Percentiles rank a stretch among this genome's conserved stretches.
Conservation (phyloP, 2,329 filamentous ascomycete species). For the Aspergillus hortae region DNA sequence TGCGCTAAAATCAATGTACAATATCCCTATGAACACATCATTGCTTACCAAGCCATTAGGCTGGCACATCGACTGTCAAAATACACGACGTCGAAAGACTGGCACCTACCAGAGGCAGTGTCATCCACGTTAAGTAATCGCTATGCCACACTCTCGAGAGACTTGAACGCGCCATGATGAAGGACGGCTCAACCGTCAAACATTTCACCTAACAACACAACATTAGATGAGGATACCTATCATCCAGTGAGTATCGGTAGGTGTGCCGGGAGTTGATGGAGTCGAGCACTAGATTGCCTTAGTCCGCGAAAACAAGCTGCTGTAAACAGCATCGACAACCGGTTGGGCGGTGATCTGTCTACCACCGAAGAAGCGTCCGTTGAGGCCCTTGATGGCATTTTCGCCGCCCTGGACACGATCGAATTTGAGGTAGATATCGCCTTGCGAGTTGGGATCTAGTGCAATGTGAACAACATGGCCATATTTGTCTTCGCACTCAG, state of each 20-base stretch:
- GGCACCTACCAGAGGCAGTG: slow-evolving; percentile 38
- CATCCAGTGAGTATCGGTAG: slow-evolving; percentile 17
- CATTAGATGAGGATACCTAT: slow-evolving; percentile 29
- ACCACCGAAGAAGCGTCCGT: slow-evolving; percentile 92
- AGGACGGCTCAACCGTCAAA: slow-evolving; percentile 15
- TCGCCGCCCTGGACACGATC: slow-evolving; percentile 91
- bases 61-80: slow-evolving; percentile 14
- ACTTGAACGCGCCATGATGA: slow-evolving; percentile 12
- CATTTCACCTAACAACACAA: slow-evolving; percentile 24
- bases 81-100: slow-evolving; percentile 20
- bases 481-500: slow-evolving; percentile 92
- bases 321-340: slow-evolving; percentile 98
- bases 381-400: slow-evolving; percentile 96
- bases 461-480: slow-evolving; percentile 97
- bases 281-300: slow-evolving; percentile 62
- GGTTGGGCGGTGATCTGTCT: slow-evolving; percentile 90
- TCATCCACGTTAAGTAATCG: slow-evolving; percentile 24
- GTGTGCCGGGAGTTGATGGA: slow-evolving; percentile 17
- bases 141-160: slow-evolving; percentile 15
- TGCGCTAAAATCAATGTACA: slow-evolving; percentile 17
- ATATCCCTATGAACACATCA: slow-evolving; percentile 26
- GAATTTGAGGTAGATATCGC: slow-evolving; percentile 98
- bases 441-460: slow-evolving; percentile 86
- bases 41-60: slow-evolving; percentile 22
- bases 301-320: slow-evolving; percentile 86